Evolutionary conservation across 352 stramenopile genomes (phyloP).

Genomic region (Globisporangium cylindrosporum): DNA sequence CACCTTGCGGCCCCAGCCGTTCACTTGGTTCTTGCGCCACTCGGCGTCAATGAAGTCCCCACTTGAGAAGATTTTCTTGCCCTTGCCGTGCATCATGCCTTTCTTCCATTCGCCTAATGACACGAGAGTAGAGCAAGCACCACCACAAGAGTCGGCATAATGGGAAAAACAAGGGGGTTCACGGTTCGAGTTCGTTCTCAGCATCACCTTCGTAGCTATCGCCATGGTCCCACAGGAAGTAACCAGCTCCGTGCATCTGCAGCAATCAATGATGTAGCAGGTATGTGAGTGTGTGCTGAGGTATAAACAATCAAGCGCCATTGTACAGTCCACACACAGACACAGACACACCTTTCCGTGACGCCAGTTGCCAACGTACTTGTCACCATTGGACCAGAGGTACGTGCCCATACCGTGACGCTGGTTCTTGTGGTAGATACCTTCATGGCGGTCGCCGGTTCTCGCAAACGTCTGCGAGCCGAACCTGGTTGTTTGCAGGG

Average conservation of each 20-base stretch:
- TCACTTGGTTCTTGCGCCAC: slow-evolving; percentile 61
- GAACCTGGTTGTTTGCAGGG: slow-evolving; percentile 44
- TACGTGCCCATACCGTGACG: slow-evolving; percentile 84
- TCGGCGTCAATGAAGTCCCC: slow-evolving; percentile 62
- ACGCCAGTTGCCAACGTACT: slow-evolving; percentile 85
- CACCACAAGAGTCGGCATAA: slow-evolving; percentile 9
- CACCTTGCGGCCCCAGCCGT: slow-evolving; percentile 58
- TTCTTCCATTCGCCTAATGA: slow-evolving; percentile 69
- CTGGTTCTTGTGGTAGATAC: slow-evolving; percentile 84
- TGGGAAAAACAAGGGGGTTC: background rate
- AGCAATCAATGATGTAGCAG: background rate
- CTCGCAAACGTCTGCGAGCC: slow-evolving; percentile 77
- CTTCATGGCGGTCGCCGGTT: slow-evolving; percentile 85
- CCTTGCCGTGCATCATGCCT: slow-evolving; percentile 71
- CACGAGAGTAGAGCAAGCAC: background rate
- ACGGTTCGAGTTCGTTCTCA: background rate
- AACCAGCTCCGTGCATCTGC: slow-evolving; percentile 74
- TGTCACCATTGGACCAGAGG: slow-evolving; percentile 88
- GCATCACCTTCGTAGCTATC: slow-evolving; percentile 72
- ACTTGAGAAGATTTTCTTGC: slow-evolving; percentile 59
- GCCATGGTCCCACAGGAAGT: slow-evolving; percentile 72
- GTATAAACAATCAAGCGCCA: background rate
- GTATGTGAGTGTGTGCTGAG: background rate
- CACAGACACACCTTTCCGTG: slow-evolving; percentile 52
- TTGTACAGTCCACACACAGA: background rate